Evolutionary conservation across 352 stramenopile genomes (phyloP).

Genomic region (Pythium folliculosum): DNA sequence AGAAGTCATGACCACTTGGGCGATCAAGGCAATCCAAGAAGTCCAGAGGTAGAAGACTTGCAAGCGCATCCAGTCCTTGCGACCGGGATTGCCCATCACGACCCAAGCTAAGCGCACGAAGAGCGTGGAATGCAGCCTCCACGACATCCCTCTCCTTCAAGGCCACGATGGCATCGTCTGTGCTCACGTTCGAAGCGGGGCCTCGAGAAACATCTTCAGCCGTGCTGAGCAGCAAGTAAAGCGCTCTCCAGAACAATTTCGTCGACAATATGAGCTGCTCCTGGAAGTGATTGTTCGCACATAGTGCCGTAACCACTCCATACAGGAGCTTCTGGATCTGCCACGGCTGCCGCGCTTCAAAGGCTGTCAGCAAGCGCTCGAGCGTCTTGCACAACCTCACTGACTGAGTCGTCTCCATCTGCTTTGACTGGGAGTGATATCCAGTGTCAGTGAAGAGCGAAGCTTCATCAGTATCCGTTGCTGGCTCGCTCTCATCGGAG

Average conservation of each 20-base stretch:
- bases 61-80: slow-evolving; percentile 56
- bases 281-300: slow-evolving; percentile 50
- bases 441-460: slow-evolving; percentile 16
- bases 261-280: slow-evolving; percentile 66
- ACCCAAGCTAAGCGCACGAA: slow-evolving; percentile 65
- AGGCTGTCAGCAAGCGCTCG: slow-evolving; percentile 65
- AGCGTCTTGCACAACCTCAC: slow-evolving; percentile 57
- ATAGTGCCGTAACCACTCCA: slow-evolving; percentile 73
- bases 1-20: slow-evolving; percentile 73
- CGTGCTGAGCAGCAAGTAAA: slow-evolving; percentile 76
- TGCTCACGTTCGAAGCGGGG: slow-evolving; percentile 35
- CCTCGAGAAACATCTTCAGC: slow-evolving; percentile 54
- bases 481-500: slow-evolving; percentile 20
- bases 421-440: slow-evolving; percentile 16
- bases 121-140: slow-evolving; percentile 66
- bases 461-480: slow-evolving; percentile 3
- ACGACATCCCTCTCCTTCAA: slow-evolving; percentile 77
- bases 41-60: slow-evolving; percentile 68
- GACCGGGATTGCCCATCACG: slow-evolving; percentile 52
- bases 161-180: slow-evolving; percentile 39
- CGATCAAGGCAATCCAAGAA: slow-evolving; percentile 78
- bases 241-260: slow-evolving; percentile 74
- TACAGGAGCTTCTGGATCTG: slow-evolving; percentile 79
- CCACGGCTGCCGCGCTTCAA: slow-evolving; percentile 78
- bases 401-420: slow-evolving; percentile 19